A percentile compares a stretch with the other conserved stretches of the same genome.
phyloP scores from a whole-genome alignment of 345 rosid species.

The Clarkia xantiana region DNA sequence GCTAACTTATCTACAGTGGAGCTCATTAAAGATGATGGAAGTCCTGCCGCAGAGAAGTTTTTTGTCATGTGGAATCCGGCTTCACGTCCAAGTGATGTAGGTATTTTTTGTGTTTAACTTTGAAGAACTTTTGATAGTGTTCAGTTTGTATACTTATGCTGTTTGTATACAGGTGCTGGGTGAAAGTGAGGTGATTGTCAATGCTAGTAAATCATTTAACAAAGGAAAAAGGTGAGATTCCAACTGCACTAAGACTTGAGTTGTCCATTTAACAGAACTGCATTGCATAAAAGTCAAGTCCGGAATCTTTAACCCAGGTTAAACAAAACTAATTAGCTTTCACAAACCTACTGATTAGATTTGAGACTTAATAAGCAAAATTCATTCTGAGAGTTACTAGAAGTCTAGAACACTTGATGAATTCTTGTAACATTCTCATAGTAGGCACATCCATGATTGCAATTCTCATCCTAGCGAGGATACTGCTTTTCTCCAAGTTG shows the following conservation, averaged over 20 bases:
- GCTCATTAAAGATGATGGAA: slow-evolving; percentile 74
- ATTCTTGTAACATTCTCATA: too few species aligned
- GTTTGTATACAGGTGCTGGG: slow-evolving; percentile 30
- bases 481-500: too few species aligned
- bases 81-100: slow-evolving; percentile 20
- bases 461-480: too few species aligned
- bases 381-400: too few species aligned
- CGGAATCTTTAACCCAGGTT: too few species aligned
- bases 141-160: slow-evolving; percentile 12
- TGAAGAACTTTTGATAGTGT: slow-evolving; percentile 1
- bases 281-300: too few species aligned
- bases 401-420: too few species aligned
- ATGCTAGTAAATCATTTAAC: slow-evolving; percentile 13
- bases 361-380: too few species aligned
- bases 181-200: slow-evolving; percentile 13
- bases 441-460: too few species aligned
- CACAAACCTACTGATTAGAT: too few species aligned
- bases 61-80: slow-evolving; percentile 83
- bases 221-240: slow-evolving; percentile 15
- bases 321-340: too few species aligned
- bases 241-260: not conserved
- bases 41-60: slow-evolving; percentile 70
- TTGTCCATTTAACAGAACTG: too few species aligned
- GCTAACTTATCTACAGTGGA: slow-evolving; percentile 69
- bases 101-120: slow-evolving; percentile 11